Evolutionary conservation across 2,329 filamentous ascomycete genomes (phyloP).

Genomic region (Ophiostoma angusticollis): DNA sequence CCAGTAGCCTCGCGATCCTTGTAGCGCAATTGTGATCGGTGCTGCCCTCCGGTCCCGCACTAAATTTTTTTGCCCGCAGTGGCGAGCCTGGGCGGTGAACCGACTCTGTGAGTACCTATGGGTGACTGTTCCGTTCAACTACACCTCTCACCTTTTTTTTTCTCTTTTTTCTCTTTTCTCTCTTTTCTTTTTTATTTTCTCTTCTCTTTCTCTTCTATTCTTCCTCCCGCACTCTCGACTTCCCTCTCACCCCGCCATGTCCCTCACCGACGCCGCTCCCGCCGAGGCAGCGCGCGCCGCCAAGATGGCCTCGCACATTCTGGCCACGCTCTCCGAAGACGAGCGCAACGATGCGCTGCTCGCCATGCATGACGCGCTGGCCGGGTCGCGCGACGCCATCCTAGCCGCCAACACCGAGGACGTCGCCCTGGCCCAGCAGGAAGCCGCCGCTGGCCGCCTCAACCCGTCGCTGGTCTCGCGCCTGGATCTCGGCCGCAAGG

Average conservation of each 20-base stretch:
- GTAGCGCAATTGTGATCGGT: no score
- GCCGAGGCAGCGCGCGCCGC: slow-evolving; percentile 65
- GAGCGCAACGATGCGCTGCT: slow-evolving; percentile 78
- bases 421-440: slow-evolving; percentile 53
- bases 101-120: neutral
- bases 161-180: neutral
- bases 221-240: neutral
- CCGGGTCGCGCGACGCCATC: slow-evolving; percentile 57
- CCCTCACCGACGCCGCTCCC: slow-evolving; percentile 74
- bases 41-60: slow-evolving; percentile 4
- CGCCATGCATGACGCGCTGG: slow-evolving; percentile 67
- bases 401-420: slow-evolving; percentile 79
- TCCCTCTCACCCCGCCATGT: slow-evolving; percentile 44
- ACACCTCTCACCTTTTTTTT: neutral
- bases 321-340: slow-evolving; percentile 63
- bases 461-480: slow-evolving; percentile 77
- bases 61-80: slow-evolving; percentile 1
- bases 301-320: slow-evolving; percentile 65
- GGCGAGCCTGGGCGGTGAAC: slow-evolving; percentile 3
- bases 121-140: no score
- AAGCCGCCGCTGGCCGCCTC: slow-evolving; percentile 61
- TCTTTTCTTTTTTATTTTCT: neutral
- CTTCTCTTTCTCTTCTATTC: neutral
- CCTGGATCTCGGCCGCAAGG: slow-evolving; percentile 70
- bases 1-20: no score